These are phyloP conservation scores for Ricinus communis DNA, from an alignment of 345 rosid genomes.

Conservation along the genomic window DNA sequence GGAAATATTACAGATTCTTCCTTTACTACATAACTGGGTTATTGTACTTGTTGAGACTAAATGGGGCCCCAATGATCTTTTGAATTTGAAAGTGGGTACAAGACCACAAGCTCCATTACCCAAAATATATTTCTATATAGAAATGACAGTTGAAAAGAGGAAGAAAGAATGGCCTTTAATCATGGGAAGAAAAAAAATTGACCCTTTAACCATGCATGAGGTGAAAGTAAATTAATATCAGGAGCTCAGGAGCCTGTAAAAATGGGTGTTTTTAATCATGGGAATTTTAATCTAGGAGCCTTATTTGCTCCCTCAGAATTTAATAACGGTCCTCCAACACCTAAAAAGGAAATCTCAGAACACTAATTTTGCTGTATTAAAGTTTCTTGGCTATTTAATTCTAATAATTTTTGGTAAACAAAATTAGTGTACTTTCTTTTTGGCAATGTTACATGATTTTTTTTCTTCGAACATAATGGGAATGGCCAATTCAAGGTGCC, in stretches of 20 bases:
- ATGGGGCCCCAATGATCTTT: background rate
- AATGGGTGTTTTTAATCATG: background rate
- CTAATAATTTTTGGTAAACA: background rate
- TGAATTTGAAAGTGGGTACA: conserved; percentile 5
- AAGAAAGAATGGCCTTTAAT: background rate
- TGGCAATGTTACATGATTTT: background rate
- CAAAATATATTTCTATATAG: too few relatives aligned
- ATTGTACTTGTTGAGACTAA: background rate
- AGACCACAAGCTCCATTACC: background rate
- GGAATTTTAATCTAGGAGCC: background rate
- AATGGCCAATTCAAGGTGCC: background rate
- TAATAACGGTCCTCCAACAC: background rate
- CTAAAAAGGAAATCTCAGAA: background rate
- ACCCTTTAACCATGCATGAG: background rate
- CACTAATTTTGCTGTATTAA: too few relatives aligned
- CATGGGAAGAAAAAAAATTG: background rate
- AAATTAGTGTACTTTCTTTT: background rate
- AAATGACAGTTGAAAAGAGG: conserved; percentile 1
- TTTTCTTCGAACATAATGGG: background rate
- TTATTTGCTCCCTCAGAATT: background rate
- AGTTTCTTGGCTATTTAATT: background rate
- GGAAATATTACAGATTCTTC: too few relatives aligned
- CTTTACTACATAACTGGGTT: background rate
- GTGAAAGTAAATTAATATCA: background rate
- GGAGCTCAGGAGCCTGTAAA: background rate